Evolutionary conservation across 306 rosid species (phyloP), one percentile per base, ranked within the genome.

Genomic region (Castanea mollissima): DNA sequence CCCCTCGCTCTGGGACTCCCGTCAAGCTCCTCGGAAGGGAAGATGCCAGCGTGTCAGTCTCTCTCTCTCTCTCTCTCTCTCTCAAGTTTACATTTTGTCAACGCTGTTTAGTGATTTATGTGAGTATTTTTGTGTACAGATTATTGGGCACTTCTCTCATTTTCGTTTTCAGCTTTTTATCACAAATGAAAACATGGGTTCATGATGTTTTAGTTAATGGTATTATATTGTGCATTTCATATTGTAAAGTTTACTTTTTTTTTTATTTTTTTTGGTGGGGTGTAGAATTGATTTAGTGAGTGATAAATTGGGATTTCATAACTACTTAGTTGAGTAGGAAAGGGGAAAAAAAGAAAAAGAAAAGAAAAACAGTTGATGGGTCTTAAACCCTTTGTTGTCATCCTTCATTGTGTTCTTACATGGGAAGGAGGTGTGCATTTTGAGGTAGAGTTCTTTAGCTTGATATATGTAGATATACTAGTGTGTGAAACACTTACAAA

Each of bases 1-100:
- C 92, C 55, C 92, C 92, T 55, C 90, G 92, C 67, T 88, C 92
- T 11, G 92, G 92, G 62, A 88, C 92, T 54, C 92, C 92, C 16
- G 92, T 88, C 63, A 88, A 88, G 86, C 92, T 88, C n/a, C 92
- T 88, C 5, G 92, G 92, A 55, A 80, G 92, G 73, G 92, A 88
- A 59, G 92, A 88, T 49, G 92, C 92, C 75, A 88, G 92, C 81
- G 92, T 88, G 92, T 88, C 73, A 27, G 92, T 79, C 78, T 77
- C 82, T 75, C 21, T 81, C 16, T 35, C 19, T 58, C 31, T 54
- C 55, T 23, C 3, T 18, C n/a, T 18, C 34, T 59, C 64, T 23
- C 8, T 57, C 70, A 64, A 64, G 32, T 15, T 64, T 29, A 1
- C 21, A 64, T 64, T 18, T 3, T 16, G 20, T 3, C 18, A 67